Base-by-base conservation (phyloP, 352 stramenopile species). In the Phytophthora sojae region DNA sequence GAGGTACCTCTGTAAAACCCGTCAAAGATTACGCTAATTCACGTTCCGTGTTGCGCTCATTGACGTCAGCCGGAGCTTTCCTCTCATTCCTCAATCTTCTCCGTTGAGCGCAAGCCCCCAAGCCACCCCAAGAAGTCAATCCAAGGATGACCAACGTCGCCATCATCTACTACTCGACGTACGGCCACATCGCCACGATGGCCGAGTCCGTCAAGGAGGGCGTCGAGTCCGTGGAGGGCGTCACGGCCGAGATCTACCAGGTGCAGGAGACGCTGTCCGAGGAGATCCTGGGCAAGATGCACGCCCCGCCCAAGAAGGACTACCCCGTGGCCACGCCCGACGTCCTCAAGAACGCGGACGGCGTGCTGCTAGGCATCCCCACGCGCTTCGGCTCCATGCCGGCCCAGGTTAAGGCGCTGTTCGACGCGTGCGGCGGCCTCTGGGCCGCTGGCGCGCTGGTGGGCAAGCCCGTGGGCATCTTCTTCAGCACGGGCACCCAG, bases 361-460 rank as follows among this genome's bases (percentile, higher is more conserved):
- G 91, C 52, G 72, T 98, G 59, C 68, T 98, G 8, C 94, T 98
- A 49, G 92, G 93, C 61, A 69, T 98, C 63, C 85, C 87, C 21
- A 96, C 91, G 57, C 87, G 92, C 12, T 97, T 94, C 61, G 92
- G 92, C 63, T 73, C 77, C 56, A 73, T 91, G 39, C 79, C 85
- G 19, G 87, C 94, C 15, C 94, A 98, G 80, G 80, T 98, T 32
- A 97, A 97, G 87, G 76, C 83, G n/a, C 82, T 98, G 29, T 93
- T 97, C 44, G 93, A 98, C 79, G 69, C 83, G 15, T 94, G 79
- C 26, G 93, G 93, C n/a, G 75, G 77, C 6, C 86, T 97, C 19
- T 98, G 93, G 94, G 73, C 85, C 51, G 67, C 63, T n/a, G 93
- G 94, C 47, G 85, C 70, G 2, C 82, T 98, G 17, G 77, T 94